Conservation (phyloP, 108 stramenopile genomes). For the Pinguiococcus pyrenoidosus region DNA sequence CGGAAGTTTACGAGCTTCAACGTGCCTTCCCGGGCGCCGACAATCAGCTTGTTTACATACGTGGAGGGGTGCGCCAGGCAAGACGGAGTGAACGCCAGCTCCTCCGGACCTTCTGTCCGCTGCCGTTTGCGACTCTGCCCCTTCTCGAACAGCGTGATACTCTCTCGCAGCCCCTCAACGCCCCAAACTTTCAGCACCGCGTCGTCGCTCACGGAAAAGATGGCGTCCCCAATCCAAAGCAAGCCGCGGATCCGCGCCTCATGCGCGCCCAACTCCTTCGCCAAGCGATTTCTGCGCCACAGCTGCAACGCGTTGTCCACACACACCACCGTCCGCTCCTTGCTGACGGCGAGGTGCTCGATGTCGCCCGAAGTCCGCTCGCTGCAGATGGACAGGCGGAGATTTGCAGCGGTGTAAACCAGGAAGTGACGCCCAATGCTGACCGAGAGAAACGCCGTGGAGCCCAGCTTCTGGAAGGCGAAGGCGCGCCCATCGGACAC, state of each 20-base stretch:
- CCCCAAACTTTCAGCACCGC: slow-evolving; percentile 10
- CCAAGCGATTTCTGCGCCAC: too few relatives aligned
- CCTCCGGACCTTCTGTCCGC: neutral
- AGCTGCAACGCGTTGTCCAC: too few relatives aligned
- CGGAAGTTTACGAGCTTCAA: slow-evolving; percentile 35
- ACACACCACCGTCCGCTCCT: too few relatives aligned
- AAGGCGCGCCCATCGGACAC: too few relatives aligned
- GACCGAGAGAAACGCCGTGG: too few relatives aligned
- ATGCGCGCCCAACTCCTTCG: too few relatives aligned
- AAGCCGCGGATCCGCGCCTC: slow-evolving; percentile 11
- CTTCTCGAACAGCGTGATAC: neutral
- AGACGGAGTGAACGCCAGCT: slow-evolving; percentile 15
- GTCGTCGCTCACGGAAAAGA: slow-evolving; percentile 14
- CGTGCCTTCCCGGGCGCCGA: slow-evolving; percentile 20
- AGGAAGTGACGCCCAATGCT: too few relatives aligned
- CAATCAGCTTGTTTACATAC: slow-evolving; percentile 43
- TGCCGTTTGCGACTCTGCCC: neutral
- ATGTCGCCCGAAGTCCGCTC: too few relatives aligned
- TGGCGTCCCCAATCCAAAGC: slow-evolving; percentile 13
- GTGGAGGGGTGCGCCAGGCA: slow-evolving; percentile 37
- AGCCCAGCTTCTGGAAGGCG: too few relatives aligned
- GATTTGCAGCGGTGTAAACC: too few relatives aligned
- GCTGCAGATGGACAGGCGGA: too few relatives aligned
- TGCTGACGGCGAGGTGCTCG: too few relatives aligned
- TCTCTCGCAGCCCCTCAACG: slow-evolving; percentile 3